Evolutionary conservation across 305 asterid species (phyloP).

Genomic region (Vinca major): DNA sequence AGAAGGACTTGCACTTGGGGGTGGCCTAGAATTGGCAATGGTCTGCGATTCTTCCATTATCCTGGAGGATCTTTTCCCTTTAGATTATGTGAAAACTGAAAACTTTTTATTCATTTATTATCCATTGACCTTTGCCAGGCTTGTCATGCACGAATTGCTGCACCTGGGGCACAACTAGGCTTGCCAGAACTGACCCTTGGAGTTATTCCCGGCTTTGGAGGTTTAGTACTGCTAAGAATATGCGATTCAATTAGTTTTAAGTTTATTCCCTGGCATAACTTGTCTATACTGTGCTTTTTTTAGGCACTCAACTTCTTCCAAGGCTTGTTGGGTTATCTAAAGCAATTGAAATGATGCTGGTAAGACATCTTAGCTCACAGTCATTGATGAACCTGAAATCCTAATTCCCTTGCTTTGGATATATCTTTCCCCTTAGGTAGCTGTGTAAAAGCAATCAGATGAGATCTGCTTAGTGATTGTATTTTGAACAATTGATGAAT

Average conservation of each 20-base stretch:
- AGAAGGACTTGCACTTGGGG: conserved; percentile 96
- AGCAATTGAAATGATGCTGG: conserved; percentile 86
- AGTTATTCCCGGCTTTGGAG: conserved; percentile 91
- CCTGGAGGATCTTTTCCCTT: neutral
- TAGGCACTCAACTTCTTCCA: conserved; percentile 96
- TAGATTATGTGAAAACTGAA: neutral
- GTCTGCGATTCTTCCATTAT: conserved; percentile 32
- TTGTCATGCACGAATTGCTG: conserved; percentile 93
- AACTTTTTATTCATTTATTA: conserved; percentile 6
- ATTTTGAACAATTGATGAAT: neutral
- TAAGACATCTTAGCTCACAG: conserved; percentile 27
- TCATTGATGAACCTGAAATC: conserved; percentile 6
- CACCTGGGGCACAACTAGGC: conserved; percentile 66
- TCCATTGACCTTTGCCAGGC: conserved; percentile 36
- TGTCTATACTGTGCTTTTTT: conserved; percentile 18
- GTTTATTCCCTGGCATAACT: conserved; percentile 12
- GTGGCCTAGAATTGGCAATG: conserved; percentile 91
- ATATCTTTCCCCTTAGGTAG: neutral
- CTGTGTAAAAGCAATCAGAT: neutral
- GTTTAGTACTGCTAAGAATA: conserved; percentile 26
- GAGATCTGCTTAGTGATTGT: neutral
- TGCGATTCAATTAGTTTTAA: conserved; percentile 4
- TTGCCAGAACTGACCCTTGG: conserved; percentile 97
- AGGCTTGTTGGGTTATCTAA: conserved; percentile 82
- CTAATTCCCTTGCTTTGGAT: neutral